Evolutionary conservation across 179 eudicot species (phyloP), one percentile per base, ranked within the genome.

Genomic region (Camellia oleifera): DNA sequence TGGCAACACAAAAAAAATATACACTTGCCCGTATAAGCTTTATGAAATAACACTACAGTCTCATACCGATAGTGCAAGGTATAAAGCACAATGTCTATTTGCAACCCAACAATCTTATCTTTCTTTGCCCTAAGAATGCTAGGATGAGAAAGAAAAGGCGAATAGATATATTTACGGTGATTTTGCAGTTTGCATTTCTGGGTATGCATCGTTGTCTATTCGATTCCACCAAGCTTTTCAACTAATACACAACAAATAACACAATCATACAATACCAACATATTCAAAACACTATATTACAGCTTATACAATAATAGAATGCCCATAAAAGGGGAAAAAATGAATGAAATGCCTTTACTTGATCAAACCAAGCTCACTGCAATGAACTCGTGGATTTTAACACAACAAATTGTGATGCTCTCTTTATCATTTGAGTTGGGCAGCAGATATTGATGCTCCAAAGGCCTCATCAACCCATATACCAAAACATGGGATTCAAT

Each of bases 211-310:
- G 69, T 58, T 23, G 69, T 46, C 32, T 0, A 8, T 9, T 26
- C 45, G 14, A 71, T 26, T 72, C 77, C 62, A 60, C 63, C 69
- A 50, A 13, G 61, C 32, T 26, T 48, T 62, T 72, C 77, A 79
- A 79, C 69, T 60, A 52, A 32, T 7, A 71, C 77, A 79, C 45
- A 45, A 20, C 42, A 54, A 58, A 78, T 11, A 79, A 12, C 61
- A 17, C 60, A 72, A 69, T 14, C 0, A 58, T 10, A 62, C 69
- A 11, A 71, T 17, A 32, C 60, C 11, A 12, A 44, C 5, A n/a
- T 20, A 70, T 69, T 14, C 46, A 46, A 77, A 13, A 77, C 45
- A 60, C 58, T 79, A 60, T 12, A 32, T 23, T 46, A 70, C 67
- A 20, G 57, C 52, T 61, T 61, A 20, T 15, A 70, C 57, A 50